A percentile compares a stretch with the other conserved stretches of the same genome.
Evolutionary conservation across 208 protist species (phyloP).

Genomic region (Crithidia bombi): DNA sequence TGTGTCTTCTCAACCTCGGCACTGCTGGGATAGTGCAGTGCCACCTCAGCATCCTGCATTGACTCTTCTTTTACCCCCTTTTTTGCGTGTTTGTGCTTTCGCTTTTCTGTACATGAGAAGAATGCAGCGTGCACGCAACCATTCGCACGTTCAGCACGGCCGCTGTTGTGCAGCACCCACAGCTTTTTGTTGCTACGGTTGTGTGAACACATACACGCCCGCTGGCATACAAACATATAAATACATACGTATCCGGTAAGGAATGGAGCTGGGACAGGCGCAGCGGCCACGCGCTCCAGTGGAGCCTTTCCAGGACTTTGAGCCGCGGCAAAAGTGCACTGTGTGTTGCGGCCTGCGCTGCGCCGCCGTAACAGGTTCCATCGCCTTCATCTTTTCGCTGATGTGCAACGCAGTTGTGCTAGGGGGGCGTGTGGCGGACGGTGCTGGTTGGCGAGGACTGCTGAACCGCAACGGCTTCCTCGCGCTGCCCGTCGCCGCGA

Average conservation of each 20-base stretch:
- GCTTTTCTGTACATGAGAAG: neutral
- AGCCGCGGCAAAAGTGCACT: slow-evolving; percentile 72
- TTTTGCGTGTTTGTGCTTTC: neutral
- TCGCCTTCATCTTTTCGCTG: slow-evolving; percentile 56
- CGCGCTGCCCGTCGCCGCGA: slow-evolving; percentile 61
- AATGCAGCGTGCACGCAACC: too few species aligned
- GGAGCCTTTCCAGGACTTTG: slow-evolving; percentile 57
- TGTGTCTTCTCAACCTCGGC: too few species aligned
- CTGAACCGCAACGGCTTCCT: slow-evolving; percentile 68
- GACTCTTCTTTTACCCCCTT: neutral
- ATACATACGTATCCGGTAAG: too few species aligned
- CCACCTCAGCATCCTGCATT: too few species aligned
- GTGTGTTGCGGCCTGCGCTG: slow-evolving; percentile 74
- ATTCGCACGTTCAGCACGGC: too few species aligned
- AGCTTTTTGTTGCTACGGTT: neutral
- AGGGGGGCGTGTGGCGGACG: slow-evolving; percentile 53
- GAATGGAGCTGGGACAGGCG: slow-evolving; percentile 75
- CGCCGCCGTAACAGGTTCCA: slow-evolving; percentile 41
- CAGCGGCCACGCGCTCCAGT: slow-evolving; percentile 50
- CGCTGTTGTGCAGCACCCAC: too few species aligned
- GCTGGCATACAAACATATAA: neutral
- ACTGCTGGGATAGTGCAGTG: too few species aligned
- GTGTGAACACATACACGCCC: too few species aligned
- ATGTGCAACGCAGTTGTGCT: slow-evolving; percentile 64
- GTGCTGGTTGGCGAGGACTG: slow-evolving; percentile 55